These are phyloP conservation scores for Colletotrichum sp. DNA, from an alignment of 2,329 filamentous ascomycete species.

Conservation along the genomic window DNA sequence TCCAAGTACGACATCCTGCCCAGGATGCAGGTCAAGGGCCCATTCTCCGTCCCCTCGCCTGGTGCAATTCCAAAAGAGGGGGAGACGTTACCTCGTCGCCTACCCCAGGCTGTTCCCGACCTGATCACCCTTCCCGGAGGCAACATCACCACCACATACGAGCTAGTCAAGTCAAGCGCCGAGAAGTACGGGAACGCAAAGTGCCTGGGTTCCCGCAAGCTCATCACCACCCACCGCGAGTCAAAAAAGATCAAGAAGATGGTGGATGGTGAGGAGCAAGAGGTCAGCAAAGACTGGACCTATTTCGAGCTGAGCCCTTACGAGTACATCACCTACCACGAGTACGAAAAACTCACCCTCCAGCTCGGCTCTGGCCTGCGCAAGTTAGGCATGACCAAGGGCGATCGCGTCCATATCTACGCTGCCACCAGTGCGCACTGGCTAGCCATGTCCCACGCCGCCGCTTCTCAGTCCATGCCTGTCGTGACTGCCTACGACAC, in stretches of 20 bases:
- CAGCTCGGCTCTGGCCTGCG: constrained; percentile 74
- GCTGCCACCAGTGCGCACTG: constrained; percentile 71
- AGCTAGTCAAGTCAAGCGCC: constrained; percentile 73
- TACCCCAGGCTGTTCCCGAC: constrained; percentile 65
- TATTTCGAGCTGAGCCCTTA: constrained; percentile 86
- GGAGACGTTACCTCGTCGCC: constrained; percentile 77
- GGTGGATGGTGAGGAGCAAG: constrained; percentile 77
- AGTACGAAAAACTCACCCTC: constrained; percentile 75
- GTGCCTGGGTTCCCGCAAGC: constrained; percentile 72
- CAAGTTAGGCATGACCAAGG: constrained; percentile 71
- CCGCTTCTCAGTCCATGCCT: constrained; percentile 77
- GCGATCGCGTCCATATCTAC: constrained; percentile 79
- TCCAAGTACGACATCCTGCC: constrained; percentile 35
- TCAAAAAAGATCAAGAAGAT: constrained; percentile 91
- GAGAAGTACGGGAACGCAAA: constrained; percentile 69
- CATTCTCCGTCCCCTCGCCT: constrained; percentile 72
- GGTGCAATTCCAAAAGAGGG: constrained; percentile 68
- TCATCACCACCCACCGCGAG: constrained; percentile 80
- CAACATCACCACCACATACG: constrained; percentile 75
- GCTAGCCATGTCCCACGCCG: constrained; percentile 56
- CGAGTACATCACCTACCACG: constrained; percentile 76
- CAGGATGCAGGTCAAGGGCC: constrained; percentile 62
- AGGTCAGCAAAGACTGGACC: constrained; percentile 87
- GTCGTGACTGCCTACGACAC: constrained; percentile 88
- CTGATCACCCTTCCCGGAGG: constrained; percentile 66